Base-by-base conservation (phyloP, 2,329 filamentous ascomycete genomes). In the Seiridium cupressi region DNA sequence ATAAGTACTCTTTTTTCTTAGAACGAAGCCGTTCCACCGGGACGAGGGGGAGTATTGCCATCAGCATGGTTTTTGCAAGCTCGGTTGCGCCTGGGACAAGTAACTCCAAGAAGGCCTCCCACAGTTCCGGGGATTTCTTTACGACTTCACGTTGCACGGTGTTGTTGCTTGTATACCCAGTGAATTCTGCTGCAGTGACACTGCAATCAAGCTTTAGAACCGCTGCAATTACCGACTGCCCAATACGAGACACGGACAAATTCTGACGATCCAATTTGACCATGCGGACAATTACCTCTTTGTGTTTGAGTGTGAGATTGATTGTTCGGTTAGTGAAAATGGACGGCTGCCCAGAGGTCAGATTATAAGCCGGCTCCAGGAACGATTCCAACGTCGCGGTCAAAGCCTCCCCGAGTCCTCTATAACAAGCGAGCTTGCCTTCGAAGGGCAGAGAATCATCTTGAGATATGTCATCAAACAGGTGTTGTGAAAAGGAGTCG, bases 11-110 rank as follows among this genome's bases (percentile, higher is more conserved):
- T 46, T 75, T 79, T 69, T 85, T 84, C 9, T 76, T 78, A 0
- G 83, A 81, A 18, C 83, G 79, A 59, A 97, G 89, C 59, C 86
- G 85, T 72, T 97, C 93, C 26, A 97, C 79, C 0, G 89, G 87
- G 26, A 92, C 85, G 1, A 97, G 79, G 1, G 86, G 84, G 56
- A 86, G 81, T 7, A 90, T 87, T 7, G 90, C 90, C 51, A 88
- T 79, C 2, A 97, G 73, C 65, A 94, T 88, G 42, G 86, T 85
- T 54, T 85, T 88, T 1, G 92, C 91, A n/a, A 97, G 79, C 4
- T 86, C 81, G n/a, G 89, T 76, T 65, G 90, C 85, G 40, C 87
- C 84, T 35, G 85, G 81, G 64, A 86, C 83, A 54, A 95, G 82
- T 34, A 87, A 84, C 55, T 88, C 83, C 51, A 91, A 81, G 51